Evolutionary conservation across 2,329 filamentous ascomycete species (phyloP).

Genomic region (Aspergillus sergii): DNA sequence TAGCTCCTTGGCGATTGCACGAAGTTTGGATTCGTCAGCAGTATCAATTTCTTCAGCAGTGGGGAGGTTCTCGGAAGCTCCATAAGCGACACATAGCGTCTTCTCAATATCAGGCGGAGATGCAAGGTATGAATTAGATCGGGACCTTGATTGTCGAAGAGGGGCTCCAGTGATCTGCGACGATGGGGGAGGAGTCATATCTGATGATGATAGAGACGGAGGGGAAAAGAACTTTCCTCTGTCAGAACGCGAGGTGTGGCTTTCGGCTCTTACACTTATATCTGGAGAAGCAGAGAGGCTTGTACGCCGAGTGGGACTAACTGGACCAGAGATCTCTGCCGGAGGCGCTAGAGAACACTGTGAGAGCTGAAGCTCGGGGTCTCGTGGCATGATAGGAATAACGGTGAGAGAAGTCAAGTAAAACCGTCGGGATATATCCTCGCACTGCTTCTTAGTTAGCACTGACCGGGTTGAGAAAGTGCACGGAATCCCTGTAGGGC

Average conservation of each 20-base stretch:
- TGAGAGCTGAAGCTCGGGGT: conserved; percentile 28
- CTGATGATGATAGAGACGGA: conserved; percentile 49
- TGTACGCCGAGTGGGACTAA: conserved; percentile 35
- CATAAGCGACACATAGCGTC: conserved; percentile 45
- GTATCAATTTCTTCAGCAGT: conserved; percentile 55
- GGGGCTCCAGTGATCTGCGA: conserved; percentile 55
- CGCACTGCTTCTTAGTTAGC: conserved; percentile 26
- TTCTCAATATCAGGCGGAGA: conserved; percentile 54
- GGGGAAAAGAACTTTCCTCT: conserved; percentile 43
- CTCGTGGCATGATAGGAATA: conserved; percentile 36
- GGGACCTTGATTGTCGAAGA: conserved; percentile 45
- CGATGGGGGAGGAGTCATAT: conserved; percentile 66
- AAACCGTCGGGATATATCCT: conserved; percentile 24
- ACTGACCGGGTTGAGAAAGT: conserved; percentile 13
- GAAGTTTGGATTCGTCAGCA: conserved; percentile 56
- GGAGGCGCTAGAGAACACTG: conserved; percentile 41
- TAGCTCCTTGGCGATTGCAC: conserved; percentile 57
- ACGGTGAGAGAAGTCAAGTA: conserved; percentile 11
- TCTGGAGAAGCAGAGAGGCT: conserved; percentile 42
- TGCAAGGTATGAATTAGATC: conserved; percentile 37
- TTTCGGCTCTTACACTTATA: conserved; percentile 31
- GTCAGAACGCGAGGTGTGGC: conserved; percentile 37
- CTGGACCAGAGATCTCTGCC: conserved; percentile 40
- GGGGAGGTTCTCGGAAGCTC: conserved; percentile 48
- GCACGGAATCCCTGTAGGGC: conserved; percentile 6